Evolutionary conservation across 306 rosid genomes (phyloP), one percentile per base, ranked within the genome.

Genomic region (Pterocarpus santalinus): DNA sequence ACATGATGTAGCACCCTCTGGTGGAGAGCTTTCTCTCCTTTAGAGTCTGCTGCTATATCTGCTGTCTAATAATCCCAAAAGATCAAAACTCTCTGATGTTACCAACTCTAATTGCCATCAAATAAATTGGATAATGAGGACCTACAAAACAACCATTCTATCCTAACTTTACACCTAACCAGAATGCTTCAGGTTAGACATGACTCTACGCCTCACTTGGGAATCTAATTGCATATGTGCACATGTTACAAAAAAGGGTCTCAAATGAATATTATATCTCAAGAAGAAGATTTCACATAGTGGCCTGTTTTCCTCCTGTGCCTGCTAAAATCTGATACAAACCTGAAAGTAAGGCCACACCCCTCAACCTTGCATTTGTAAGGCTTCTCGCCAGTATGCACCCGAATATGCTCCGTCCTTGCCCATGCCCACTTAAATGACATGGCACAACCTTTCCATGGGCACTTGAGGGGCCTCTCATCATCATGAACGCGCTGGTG

Each of bases 351-450:
- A 69, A 93, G 99, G 84, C 94, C 92, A 58, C 99, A 95, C 11
- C 97, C 97, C 35, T 90, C 91, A 47, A 93, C 86, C 85, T 90
- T 89, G 90, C 99, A 95, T 67, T 85, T 75, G 83, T 95, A 95
- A 36, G 99, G 99, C 82, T 92, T 86, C 86, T 95, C 99, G 73
- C 99, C 99, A 0, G 99, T 95, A 89, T 95, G 99, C 70, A 95
- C 97, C 1, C 99, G 90, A 4, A 95, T 84, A 61, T 95, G 99
- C 93, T 95, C 99, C 1, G 98, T 95, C 85, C 97, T 86, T 16
- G 99, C 97, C 99, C 99, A 95, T 22, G 94, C 96, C 99, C 99
- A 95, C 85, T 95, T 95, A 91, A 95, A 95, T 8, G 98, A 86
- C 99, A 90, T 93, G 80, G 94, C 85, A 81, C 99, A 95, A 80